Conservation (phyloP, 2,329 filamentous ascomycete species). For the Cladobotryum protrusum region DNA sequence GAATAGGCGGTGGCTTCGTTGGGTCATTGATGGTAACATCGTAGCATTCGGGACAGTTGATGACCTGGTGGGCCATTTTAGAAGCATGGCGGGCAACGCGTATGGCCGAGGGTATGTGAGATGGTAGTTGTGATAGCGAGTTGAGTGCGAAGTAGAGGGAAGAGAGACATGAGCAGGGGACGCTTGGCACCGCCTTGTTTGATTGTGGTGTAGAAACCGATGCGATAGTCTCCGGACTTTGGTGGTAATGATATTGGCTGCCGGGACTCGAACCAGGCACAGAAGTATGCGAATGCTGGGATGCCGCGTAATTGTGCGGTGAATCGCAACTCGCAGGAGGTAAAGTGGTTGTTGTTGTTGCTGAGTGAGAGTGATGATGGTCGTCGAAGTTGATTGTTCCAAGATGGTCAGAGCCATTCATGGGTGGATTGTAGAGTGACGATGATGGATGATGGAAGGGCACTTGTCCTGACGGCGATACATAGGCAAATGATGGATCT, state of each 20-base stretch:
- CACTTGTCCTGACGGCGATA: not conserved
- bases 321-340: slow-evolving; percentile 11
- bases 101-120: slow-evolving; percentile 41
- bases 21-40: slow-evolving; percentile 30
- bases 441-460: slow-evolving; percentile 1
- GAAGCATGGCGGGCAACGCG: slow-evolving; percentile 41
- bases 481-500: not conserved
- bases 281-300: slow-evolving; percentile 15
- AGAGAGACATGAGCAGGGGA: slow-evolving; percentile 42
- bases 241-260: slow-evolving; percentile 14
- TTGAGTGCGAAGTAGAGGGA: slow-evolving; percentile 46
- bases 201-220: not conserved
- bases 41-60: slow-evolving; percentile 47
- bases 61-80: slow-evolving; percentile 43
- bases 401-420: slow-evolving; percentile 23
- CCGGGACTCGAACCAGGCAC: slow-evolving; percentile 18
- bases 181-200: slow-evolving; percentile 22
- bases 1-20: slow-evolving; percentile 34
- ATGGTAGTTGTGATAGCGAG: slow-evolving; percentile 41
- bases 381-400: slow-evolving; percentile 29
- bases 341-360: slow-evolving; percentile 14
- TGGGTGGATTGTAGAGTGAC: slow-evolving; percentile 12
- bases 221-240: not conserved
- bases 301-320: slow-evolving; percentile 20
- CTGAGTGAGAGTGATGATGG: slow-evolving; percentile 15